Conservation (phyloP, 2,329 filamentous ascomycete species). For the Balansia obtecta region DNA sequence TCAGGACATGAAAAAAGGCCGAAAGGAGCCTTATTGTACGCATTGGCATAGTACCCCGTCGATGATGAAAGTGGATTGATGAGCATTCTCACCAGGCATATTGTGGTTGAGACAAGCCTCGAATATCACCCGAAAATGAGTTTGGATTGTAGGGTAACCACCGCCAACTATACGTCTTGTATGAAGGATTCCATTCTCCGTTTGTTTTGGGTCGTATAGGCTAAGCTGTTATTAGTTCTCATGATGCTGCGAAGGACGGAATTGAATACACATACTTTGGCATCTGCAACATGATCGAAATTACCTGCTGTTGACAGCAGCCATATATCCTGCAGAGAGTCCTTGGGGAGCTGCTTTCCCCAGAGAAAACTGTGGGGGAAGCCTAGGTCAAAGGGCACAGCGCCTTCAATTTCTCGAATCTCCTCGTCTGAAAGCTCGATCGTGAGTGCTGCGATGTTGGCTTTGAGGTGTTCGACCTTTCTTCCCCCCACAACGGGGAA, state of each 20-base stretch:
- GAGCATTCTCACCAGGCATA: background rate
- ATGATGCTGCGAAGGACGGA: background rate
- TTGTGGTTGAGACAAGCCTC: background rate
- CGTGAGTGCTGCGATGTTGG: conserved; percentile 55
- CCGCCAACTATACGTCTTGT: conserved; percentile 18
- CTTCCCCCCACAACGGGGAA: conserved; percentile 63
- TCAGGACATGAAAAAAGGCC: too few relatives aligned
- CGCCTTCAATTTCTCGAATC: conserved; percentile 52
- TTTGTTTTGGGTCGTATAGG: conserved; percentile 28
- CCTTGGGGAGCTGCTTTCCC: conserved; percentile 22
- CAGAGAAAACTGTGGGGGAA: conserved; percentile 54
- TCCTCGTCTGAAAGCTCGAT: conserved; percentile 49
- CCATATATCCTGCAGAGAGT: conserved; percentile 27
- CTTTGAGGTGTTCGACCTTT: conserved; percentile 55
- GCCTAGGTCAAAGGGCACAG: conserved; percentile 49
- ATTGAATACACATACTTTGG: conserved; percentile 17
- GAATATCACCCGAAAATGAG: background rate
- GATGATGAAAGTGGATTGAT: background rate
- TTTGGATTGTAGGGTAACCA: conserved; percentile 16
- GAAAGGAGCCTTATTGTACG: too few relatives aligned
- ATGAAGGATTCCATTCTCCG: conserved; percentile 29
- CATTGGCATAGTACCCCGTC: background rate
- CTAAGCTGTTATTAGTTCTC: conserved; percentile 12
- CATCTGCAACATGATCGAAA: conserved; percentile 36
- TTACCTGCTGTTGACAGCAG: conserved; percentile 33